Base-by-base conservation (phyloP, 352 stramenopile genomes). In the Phytophthora aleatoria region DNA sequence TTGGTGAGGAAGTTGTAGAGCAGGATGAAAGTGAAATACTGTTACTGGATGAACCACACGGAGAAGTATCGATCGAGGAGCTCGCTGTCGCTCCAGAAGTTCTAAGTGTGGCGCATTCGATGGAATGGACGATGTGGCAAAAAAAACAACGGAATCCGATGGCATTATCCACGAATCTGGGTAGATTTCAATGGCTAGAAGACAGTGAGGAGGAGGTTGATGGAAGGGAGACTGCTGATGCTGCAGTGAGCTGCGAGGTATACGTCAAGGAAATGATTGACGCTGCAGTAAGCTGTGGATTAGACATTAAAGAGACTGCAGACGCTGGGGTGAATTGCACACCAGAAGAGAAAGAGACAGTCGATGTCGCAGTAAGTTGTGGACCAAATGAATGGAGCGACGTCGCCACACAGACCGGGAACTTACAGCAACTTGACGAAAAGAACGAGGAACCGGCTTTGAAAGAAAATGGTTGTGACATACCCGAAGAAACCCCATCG, bases 81-180 rank as follows among this genome's bases (percentile, higher is more conserved):
- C 45, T 27, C 30, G 38, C 36, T 3, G 0, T 51, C 9, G 7
- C 56, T 50, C 35, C 50, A 45, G 26, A 41, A 28, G 28, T 36
- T 50, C 41, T 44, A 20, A 43, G 9, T 39, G 42, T 68, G 30
- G 52, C 44, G 4, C 64, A 41, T 9, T 76, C 64, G n/a, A 56
- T 65, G 43, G 55, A 76, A 52, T 73, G 52, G 62, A 50, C 24
- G 24, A 59, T 13, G 3, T 45, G 9, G 30, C 42, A 13, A n/a
- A 41, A 20, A 35, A 50, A 26, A 35, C 70, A 64, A 16, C 39
- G 41, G 4, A 79, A 74, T 35, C 57, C 64, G 8, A 50, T 86
- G 11, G 61, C 61, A 20, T 66, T 73, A 47, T 86, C 76, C 6
- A 57, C 85, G 57, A 68, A 57, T 43, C 10, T 68, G 3, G 10